Conservation (phyloP, 1,284 basidiomycete genomes). For the Cutaneotrichosporon spelunceum region DNA sequence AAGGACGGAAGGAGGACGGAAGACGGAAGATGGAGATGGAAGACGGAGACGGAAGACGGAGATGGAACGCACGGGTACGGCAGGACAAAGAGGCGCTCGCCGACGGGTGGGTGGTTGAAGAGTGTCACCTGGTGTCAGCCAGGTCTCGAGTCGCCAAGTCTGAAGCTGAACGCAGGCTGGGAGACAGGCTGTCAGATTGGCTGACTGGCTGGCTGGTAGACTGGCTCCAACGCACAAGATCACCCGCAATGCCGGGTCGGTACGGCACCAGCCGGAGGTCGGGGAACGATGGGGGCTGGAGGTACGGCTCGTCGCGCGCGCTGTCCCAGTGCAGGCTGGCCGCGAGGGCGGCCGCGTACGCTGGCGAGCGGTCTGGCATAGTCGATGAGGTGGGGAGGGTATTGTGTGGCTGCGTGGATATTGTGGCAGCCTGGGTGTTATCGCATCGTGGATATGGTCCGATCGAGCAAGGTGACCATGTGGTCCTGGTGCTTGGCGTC, state of each 20-base stretch:
- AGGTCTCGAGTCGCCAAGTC: neutral
- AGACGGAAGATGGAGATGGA: no score
- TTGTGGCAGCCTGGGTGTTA: no score
- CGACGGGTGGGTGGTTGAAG: slow-evolving; percentile 27
- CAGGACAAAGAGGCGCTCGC: slow-evolving; percentile 22
- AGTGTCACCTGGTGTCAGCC: slow-evolving; percentile 22
- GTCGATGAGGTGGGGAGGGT: no score
- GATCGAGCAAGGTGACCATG: no score
- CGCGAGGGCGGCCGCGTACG: slow-evolving; percentile 11
- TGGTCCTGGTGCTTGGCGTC: no score
- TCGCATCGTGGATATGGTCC: no score
- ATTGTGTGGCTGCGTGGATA: no score
- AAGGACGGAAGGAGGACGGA: no score
- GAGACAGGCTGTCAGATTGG: no score
- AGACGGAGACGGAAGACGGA: no score
- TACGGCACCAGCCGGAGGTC: slow-evolving; percentile 26
- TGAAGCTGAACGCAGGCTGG: no score
- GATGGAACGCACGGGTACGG: slow-evolving; percentile 28
- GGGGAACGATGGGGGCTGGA: slow-evolving; percentile 30
- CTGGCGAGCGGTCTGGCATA: slow-evolving; percentile 7
- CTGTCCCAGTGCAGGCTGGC: slow-evolving; percentile 26
- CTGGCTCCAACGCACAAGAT: slow-evolving; percentile 16
- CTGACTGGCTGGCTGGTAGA: no score
- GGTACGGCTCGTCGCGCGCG: slow-evolving; percentile 27
- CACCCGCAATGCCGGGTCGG: slow-evolving; percentile 23